Conservation (phyloP, 2,329 filamentous ascomycete species). For the Tolypocladium tundrense region DNA sequence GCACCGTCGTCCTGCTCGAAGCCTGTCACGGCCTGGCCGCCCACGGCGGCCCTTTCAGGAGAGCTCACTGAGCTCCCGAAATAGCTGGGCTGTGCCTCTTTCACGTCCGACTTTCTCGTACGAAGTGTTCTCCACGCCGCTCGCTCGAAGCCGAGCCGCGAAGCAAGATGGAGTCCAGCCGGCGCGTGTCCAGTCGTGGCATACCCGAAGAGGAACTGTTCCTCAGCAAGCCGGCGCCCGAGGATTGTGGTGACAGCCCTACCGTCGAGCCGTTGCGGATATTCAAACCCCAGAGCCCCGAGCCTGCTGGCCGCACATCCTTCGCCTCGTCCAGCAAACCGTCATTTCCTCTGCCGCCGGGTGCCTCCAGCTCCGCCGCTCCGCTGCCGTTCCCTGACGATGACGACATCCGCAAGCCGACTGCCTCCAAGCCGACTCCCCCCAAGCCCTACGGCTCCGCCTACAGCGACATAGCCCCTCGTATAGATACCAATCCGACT, state of each 20-base stretch:
- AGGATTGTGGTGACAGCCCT: constrained; percentile 55
- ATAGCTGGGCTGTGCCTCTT: not conserved
- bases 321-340: constrained; percentile 37
- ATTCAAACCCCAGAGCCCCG: constrained; percentile 64
- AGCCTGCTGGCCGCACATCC: constrained; percentile 33
- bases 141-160: not conserved
- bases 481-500: constrained; percentile 43
- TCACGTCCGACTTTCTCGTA: not conserved
- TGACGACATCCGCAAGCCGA: constrained; percentile 40
- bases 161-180: constrained; percentile 38
- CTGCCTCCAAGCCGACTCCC: constrained; percentile 28
- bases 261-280: constrained; percentile 78
- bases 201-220: constrained; percentile 77
- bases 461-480: constrained; percentile 40
- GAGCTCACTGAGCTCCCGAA: not conserved
- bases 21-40: not conserved
- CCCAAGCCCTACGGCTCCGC: constrained; percentile 34
- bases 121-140: constrained; percentile 1
- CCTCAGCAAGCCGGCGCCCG: constrained; percentile 47
- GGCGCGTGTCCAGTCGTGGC: constrained; percentile 55
- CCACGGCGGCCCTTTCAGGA: not conserved
- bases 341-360: constrained; percentile 54
- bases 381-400: constrained; percentile 66
- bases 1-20: not conserved
- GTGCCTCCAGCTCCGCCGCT: constrained; percentile 59